Evolutionary conservation across 2,329 filamentous ascomycete species (phyloP).

Genomic region (Epichloe bromicola): DNA sequence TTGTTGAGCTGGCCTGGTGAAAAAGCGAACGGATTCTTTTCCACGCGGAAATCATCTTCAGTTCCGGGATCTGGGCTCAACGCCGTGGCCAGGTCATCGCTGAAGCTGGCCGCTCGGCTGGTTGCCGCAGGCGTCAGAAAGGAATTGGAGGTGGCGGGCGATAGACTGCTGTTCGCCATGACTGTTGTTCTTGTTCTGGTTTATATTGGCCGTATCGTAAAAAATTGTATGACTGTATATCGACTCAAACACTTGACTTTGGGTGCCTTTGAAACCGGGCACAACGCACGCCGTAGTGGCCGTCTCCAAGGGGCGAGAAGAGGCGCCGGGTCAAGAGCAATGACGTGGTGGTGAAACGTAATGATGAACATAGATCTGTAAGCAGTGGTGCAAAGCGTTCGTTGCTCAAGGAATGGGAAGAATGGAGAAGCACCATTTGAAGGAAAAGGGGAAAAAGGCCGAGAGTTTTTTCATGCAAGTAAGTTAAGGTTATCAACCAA

Average conservation of each 20-base stretch:
- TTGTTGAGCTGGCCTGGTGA: constrained; percentile 69
- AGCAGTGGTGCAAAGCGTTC: background rate
- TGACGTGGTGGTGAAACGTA: background rate
- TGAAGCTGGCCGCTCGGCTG: constrained; percentile 9
- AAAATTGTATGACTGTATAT: too few species aligned
- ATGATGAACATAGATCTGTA: background rate
- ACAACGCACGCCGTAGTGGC: too few species aligned
- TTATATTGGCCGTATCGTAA: too few species aligned
- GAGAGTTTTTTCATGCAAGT: background rate
- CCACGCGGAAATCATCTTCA: constrained; percentile 56
- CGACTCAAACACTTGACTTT: too few species aligned
- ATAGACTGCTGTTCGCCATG: background rate
- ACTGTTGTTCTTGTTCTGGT: background rate
- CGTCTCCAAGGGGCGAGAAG: background rate
- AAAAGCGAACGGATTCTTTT: constrained; percentile 76
- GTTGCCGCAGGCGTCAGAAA: constrained; percentile 13
- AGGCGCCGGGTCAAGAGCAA: background rate
- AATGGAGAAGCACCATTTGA: background rate
- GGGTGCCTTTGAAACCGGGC: too few species aligned
- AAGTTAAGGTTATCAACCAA: background rate
- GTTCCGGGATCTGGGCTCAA: constrained; percentile 57
- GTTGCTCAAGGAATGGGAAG: background rate
- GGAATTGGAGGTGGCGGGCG: constrained; percentile 11
- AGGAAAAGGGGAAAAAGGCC: background rate
- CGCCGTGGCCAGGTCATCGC: constrained; percentile 34